Evolutionary conservation across 352 stramenopile genomes (phyloP), one percentile per base, ranked within the genome.

Genomic region (Globisporangium lucens): DNA sequence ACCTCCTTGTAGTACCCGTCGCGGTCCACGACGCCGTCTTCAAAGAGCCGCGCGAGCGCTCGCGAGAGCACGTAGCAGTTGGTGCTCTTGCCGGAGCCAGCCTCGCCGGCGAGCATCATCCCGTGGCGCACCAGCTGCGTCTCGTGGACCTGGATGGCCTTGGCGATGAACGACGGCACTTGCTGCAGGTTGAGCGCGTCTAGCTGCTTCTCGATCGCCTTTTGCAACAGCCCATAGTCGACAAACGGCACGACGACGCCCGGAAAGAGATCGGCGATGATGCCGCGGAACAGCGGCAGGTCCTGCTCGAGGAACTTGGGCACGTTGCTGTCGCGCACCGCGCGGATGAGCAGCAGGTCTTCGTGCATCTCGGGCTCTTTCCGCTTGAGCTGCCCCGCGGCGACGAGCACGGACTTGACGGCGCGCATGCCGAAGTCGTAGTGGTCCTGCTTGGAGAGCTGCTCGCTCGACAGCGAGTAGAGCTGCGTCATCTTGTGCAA

Each of bases 301-400:
- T 98, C 95, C 56, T 98, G 90, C 75, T 98, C 87, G 13, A 98
- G 82, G 56, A 98, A 97, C 72, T 98, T 98, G 17, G 95, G 95
- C 1, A 98, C 91, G 67, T 98, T 98, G 51, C 89, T 98, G 69
- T 98, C 95, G 43, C 95, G 89, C 90, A 98, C 98, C 9, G 95
- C 95, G n/a, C 95, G 89, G 67, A 98, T 98, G 15, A 98, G 74
- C 36, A 98, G 74, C 41, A 98, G 53, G 70, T 98, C 95, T 65
- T 98, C 95, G 59, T 98, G 89, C 68, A 96, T 98, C 55, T 98
- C 89, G 0, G 89, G 94, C 56, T 98, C 94, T 56, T 97, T 97
- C 0, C 94, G 89, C 71, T 98, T 98, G 20, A 98, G 77, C 58
- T 98, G 90, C 0, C 95, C 95, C 8, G 95, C 95, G 8, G 94